Evolutionary conservation across 2,329 filamentous ascomycete species (phyloP).

Genomic region (Eutypa lata): DNA sequence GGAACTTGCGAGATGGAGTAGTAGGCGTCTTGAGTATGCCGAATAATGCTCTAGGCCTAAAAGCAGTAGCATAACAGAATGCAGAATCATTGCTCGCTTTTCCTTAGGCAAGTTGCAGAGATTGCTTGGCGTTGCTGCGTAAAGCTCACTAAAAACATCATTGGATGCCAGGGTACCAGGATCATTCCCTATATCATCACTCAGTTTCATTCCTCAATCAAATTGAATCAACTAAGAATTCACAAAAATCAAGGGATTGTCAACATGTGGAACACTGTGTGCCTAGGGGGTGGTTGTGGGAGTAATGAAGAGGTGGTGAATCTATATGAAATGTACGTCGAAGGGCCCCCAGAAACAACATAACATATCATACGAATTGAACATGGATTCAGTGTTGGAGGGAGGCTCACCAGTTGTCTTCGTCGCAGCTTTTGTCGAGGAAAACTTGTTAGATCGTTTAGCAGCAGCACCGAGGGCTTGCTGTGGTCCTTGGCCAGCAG

Average conservation of each 20-base stretch:
- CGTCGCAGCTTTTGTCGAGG: constrained; percentile 26
- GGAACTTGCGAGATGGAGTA: constrained; percentile 68
- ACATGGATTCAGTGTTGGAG: constrained; percentile 12
- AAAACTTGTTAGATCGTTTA: constrained; percentile 32
- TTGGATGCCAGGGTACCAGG: constrained; percentile 44
- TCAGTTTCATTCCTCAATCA: constrained; percentile 7
- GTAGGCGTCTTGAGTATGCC: constrained; percentile 67
- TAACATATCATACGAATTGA: constrained; percentile 11
- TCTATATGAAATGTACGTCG: background rate
- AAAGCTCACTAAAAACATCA: constrained; percentile 45
- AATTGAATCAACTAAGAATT: no score
- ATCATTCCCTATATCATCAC: constrained; percentile 22
- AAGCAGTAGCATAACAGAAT: constrained; percentile 68
- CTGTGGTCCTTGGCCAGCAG: constrained; percentile 17
- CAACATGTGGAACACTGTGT: no score
- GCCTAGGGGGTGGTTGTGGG: no score
- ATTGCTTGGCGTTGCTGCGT: constrained; percentile 57
- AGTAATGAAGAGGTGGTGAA: background rate
- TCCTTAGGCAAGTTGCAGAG: constrained; percentile 58
- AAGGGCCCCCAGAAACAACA: background rate
- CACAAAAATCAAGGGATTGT: no score
- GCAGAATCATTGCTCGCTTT: constrained; percentile 65
- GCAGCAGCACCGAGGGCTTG: constrained; percentile 30
- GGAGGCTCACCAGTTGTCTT: constrained; percentile 34
- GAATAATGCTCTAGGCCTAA: constrained; percentile 76